These are phyloP conservation scores for Mrakia hoshinonis DNA, from an alignment of 768 basidiomycete species.

Conservation along the genomic window DNA sequence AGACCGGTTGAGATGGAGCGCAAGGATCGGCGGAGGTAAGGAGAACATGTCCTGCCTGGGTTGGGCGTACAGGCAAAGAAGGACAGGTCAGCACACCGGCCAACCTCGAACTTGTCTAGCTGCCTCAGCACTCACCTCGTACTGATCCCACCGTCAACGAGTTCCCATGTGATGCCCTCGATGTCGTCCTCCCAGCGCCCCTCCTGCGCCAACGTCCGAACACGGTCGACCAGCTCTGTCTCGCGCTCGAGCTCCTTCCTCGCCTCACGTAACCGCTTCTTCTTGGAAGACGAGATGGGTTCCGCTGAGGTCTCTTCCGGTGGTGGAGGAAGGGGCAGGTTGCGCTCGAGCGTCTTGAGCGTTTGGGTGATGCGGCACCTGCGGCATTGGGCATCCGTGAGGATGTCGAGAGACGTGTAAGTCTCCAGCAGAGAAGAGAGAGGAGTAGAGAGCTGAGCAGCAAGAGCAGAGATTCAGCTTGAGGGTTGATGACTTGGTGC, in stretches of 20 bases:
- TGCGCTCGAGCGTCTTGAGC: constrained; percentile 52
- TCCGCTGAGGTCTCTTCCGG: background rate
- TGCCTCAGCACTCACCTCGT: constrained; percentile 55
- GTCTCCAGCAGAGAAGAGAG: constrained; percentile 50
- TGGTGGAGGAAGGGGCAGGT: constrained; percentile 38
- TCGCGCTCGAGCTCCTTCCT: constrained; percentile 57
- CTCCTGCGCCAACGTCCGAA: constrained; percentile 65
- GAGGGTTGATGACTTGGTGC: no score
- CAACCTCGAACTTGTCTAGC: background rate
- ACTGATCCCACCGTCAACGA: constrained; percentile 86
- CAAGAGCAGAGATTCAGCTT: background rate
- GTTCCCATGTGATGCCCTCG: constrained; percentile 58
- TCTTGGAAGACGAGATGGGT: constrained; percentile 47
- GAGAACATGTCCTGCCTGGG: constrained; percentile 35
- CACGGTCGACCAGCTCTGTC: constrained; percentile 57
- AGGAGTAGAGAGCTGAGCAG: background rate
- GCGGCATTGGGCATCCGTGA: constrained; percentile 87
- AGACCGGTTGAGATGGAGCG: constrained; percentile 85
- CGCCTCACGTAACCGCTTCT: constrained; percentile 64
- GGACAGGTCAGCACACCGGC: constrained; percentile 8
- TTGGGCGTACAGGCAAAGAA: background rate
- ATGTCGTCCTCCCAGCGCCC: constrained; percentile 54
- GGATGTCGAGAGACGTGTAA: constrained; percentile 76
- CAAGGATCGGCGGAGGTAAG: constrained; percentile 76
- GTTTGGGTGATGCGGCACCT: constrained; percentile 81